Evolutionary conservation across 208 protist genomes (phyloP).

Genomic region (Wallacemonas rigidus): DNA sequence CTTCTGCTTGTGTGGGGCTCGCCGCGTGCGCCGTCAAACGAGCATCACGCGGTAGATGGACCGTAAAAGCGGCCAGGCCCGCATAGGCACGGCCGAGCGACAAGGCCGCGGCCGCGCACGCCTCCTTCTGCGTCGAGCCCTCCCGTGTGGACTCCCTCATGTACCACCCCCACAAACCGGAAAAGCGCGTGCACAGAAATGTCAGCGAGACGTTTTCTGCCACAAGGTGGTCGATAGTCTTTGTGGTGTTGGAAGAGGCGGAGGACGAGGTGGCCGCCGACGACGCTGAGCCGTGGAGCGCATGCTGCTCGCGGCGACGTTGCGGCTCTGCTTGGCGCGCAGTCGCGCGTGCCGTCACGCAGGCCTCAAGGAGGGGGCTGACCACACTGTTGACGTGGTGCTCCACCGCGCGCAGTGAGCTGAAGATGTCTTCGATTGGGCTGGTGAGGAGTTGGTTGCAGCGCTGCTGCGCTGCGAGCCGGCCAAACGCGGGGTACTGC

Average conservation of each 20-base stretch:
- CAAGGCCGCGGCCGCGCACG: slow-evolving; percentile 5
- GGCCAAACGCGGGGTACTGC: slow-evolving; percentile 29
- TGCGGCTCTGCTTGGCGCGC: neutral
- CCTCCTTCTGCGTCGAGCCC: neutral
- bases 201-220: neutral
- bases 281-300: neutral
- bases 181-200: slow-evolving; percentile 9
- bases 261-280: neutral
- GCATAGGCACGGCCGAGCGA: slow-evolving; percentile 7
- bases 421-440: slow-evolving; percentile 4
- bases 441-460: slow-evolving; percentile 25
- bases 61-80: neutral
- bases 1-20: neutral
- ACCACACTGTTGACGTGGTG: neutral
- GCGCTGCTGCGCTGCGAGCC: slow-evolving; percentile 14
- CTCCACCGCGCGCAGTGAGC: slow-evolving; percentile 20
- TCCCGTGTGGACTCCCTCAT: neutral
- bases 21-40: neutral
- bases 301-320: neutral
- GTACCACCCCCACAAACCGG: slow-evolving; percentile 3
- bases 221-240: neutral
- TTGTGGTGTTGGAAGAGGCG: neutral
- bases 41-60: neutral
- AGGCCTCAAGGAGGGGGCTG: neutral
- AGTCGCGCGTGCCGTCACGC: neutral